These are phyloP conservation scores for Lepidium sativum DNA, from an alignment of 345 rosid genomes.

Conservation along the genomic window DNA sequence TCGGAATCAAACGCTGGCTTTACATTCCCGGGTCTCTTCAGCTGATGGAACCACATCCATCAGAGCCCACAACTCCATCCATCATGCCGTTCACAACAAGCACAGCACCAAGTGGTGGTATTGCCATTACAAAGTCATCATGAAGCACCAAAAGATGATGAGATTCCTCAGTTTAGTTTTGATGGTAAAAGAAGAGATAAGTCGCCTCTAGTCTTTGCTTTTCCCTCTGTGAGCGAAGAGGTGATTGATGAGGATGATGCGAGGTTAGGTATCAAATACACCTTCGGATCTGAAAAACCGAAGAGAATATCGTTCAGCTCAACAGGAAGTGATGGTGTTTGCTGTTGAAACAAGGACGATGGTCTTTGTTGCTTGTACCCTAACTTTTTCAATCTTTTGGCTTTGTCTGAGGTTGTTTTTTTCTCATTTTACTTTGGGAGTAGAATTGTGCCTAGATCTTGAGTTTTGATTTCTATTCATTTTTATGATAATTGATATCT, in stretches of 20 bases:
- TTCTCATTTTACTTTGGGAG: neutral
- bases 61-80: slow-evolving; percentile 89
- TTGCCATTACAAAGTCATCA: slow-evolving; percentile 16
- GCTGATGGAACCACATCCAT: slow-evolving; percentile 33
- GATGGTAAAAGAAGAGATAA: slow-evolving; percentile 30
- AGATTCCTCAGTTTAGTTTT: slow-evolving; percentile 52
- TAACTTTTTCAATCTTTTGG: neutral
- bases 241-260: slow-evolving; percentile 24
- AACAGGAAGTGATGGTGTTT: slow-evolving; percentile 43
- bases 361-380: neutral
- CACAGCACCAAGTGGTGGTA: slow-evolving; percentile 5
- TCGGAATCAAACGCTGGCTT: slow-evolving; percentile 46
- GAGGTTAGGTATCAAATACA: slow-evolving; percentile 46
- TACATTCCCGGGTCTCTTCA: slow-evolving; percentile 59
- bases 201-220: slow-evolving; percentile 46
- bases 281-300: slow-evolving; percentile 50
- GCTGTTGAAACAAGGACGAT: slow-evolving; percentile 28
- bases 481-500: neutral
- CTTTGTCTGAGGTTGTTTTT: neutral
- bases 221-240: slow-evolving; percentile 40
- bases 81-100: slow-evolving; percentile 39
- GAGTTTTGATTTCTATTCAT: neutral
- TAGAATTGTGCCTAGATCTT: neutral
- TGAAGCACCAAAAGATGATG: slow-evolving; percentile 33
- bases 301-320: slow-evolving; percentile 56